These are phyloP conservation scores for Sugiyamaella qingdaonensis DNA, from an alignment of 805 yeast genomes.

Conservation along the genomic window DNA sequence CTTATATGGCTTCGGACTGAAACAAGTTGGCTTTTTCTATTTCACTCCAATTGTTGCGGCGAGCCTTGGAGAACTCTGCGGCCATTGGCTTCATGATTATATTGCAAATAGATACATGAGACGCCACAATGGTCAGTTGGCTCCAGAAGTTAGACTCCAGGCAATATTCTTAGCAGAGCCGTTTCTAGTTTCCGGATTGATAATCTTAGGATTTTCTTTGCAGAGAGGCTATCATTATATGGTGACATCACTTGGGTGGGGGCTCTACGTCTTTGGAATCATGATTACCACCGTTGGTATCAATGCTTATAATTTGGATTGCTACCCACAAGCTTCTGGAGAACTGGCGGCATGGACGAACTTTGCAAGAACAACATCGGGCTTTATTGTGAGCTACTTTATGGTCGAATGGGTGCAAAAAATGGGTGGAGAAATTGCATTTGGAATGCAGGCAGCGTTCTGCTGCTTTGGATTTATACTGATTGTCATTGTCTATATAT, in stretches of 20 bases:
- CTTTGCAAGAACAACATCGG: slow-evolving; percentile 10
- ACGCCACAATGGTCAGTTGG: slow-evolving; percentile 4
- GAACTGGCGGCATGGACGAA: slow-evolving; percentile 9
- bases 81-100: slow-evolving; percentile 12
- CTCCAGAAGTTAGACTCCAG: slow-evolving; percentile 6
- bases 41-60: slow-evolving; percentile 13
- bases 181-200: slow-evolving; percentile 3
- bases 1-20: slow-evolving; percentile 5
- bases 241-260: slow-evolving; percentile 8
- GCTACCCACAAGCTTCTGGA: slow-evolving; percentile 9
- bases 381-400: slow-evolving; percentile 10
- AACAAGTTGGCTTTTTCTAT: slow-evolving; percentile 11
- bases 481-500: slow-evolving; percentile 1
- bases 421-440: slow-evolving; percentile 4
- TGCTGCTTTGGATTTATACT: slow-evolving; percentile 1
- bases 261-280: slow-evolving; percentile 9
- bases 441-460: slow-evolving; percentile 8
- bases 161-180: slow-evolving; percentile 8
- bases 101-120: slow-evolving; percentile 4
- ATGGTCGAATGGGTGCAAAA: slow-evolving; percentile 8
- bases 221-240: slow-evolving; percentile 5
- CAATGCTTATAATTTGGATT: slow-evolving; percentile 9
- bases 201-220: slow-evolving; percentile 5
- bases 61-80: slow-evolving; percentile 2
- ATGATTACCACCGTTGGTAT: slow-evolving; percentile 9